Evolutionary conservation across 768 basidiomycete species (phyloP), one percentile per base, ranked within the genome.

Genomic region (Podaxis pistillaris): DNA sequence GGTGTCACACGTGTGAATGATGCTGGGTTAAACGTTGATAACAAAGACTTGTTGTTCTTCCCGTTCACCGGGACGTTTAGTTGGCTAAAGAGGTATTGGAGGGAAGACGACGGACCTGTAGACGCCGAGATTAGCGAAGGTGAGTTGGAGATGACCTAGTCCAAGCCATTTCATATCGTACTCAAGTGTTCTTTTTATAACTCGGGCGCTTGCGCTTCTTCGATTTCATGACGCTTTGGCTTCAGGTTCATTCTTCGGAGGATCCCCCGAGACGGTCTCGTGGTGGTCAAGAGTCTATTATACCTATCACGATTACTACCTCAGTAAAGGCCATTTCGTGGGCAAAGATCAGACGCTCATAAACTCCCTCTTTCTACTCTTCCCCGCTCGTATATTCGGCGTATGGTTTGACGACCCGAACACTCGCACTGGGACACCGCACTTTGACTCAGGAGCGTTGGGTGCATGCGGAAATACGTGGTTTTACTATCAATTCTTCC

Each of bases 211-310:
- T 46, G 7, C 0, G 40, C 13, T 19, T 15, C 41, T 44, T 46
- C 7, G 17, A 17, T 46, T 19, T 46, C n/a, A 46, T n/a, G 7
- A 19, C n/a, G 7, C 15, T 1, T n/a, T 37, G 15, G 6, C 52
- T 38, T 28, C 56, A 85, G 85, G 83, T n/a, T 83, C 84, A 0
- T 86, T 86, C 68, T 86, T 86, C 61, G 85, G 86, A 8, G 83
- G 84, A 9, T 69, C 77, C 0, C 79, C 79, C 1, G 41, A 66
- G 8, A 74, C 81, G 0, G 70, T 85, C 30, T 64, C 73, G 4
- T 84, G 83, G 83, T 86, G 75, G 71, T 68, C 75, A 0, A 60
- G 69, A 13, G 70, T 71, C 1, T 87, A 78, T 68, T 86, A 83
- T 67, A 72, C 76, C 0, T 82, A 82, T 63, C 85, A 86, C 69